Percentiles rank a stretch among this genome's conserved stretches.
phyloP scores from a whole-genome alignment of 1,139 yeast species.

The Zygotorulaspora mrakii region DNA sequence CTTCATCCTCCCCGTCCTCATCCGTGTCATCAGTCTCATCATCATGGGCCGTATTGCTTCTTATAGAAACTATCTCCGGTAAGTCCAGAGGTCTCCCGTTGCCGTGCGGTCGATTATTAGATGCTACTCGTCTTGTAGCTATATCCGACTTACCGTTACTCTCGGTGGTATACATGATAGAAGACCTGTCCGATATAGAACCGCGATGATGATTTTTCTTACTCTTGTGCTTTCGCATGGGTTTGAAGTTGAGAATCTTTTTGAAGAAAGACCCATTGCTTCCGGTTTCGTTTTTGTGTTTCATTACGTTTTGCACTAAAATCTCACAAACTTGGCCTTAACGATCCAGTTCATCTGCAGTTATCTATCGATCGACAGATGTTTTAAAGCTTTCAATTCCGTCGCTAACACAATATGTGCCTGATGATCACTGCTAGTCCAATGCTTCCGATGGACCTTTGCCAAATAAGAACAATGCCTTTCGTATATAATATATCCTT shows the following conservation, averaged over 20 bases:
- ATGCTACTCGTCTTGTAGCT: constrained; percentile 22
- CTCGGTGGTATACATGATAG: constrained; percentile 16
- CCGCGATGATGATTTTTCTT: constrained; percentile 7
- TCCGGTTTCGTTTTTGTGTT: constrained; percentile 12
- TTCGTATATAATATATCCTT: no score
- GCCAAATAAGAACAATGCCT: no score
- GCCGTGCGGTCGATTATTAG: constrained; percentile 6
- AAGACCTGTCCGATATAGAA: constrained; percentile 11
- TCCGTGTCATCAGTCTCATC: constrained; percentile 2
- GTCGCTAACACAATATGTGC: no score
- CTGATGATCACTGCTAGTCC: no score
- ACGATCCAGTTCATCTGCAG: neutral
- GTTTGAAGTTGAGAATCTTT: constrained; percentile 15
- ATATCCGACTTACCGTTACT: constrained; percentile 19
- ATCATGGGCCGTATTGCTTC: constrained; percentile 13
- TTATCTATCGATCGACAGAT: neutral
- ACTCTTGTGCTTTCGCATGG: constrained; percentile 8
- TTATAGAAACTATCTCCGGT: constrained; percentile 27
- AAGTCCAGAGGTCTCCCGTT: constrained; percentile 15
- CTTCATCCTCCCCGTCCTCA: neutral
- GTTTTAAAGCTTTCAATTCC: no score
- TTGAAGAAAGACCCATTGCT: constrained; percentile 20
- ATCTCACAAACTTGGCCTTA: no score
- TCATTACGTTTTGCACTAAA: constrained; percentile 5
- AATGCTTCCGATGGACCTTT: no score